phyloP scores from a whole-genome alignment of 2,329 filamentous ascomycete genomes.

The Alternaria alternata region DNA sequence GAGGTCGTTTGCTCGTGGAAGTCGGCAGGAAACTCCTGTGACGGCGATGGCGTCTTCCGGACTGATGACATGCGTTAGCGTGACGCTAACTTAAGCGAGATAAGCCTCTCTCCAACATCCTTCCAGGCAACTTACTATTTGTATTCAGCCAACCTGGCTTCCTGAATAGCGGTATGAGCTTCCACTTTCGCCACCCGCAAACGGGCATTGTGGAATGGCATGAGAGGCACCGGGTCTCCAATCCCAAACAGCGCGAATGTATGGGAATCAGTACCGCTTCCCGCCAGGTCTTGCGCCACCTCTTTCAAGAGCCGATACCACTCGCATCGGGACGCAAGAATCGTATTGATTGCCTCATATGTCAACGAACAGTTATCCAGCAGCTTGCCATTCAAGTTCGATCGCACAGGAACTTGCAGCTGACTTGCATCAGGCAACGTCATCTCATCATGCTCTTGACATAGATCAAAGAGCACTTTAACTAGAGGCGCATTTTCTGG shows the following conservation, averaged over 20 bases:
- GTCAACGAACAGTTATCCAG: conserved; percentile 9
- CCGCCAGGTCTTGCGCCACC: conserved; percentile 23
- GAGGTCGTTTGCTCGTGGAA: conserved; percentile 19
- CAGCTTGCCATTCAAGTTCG: conserved; percentile 21
- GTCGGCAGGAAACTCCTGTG: conserved; percentile 20
- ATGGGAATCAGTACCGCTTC: conserved; percentile 15
- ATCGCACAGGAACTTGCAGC: conserved; percentile 22
- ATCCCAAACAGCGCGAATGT: conserved; percentile 32
- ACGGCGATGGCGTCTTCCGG: conserved; percentile 18
- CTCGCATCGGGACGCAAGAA: conserved; percentile 31
- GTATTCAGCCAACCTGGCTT: conserved; percentile 12
- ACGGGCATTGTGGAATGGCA: conserved; percentile 22
- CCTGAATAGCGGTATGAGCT: conserved; percentile 10
- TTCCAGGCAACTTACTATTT: conserved; percentile 10
- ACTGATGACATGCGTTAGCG: conserved; percentile 8
- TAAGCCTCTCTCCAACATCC: background rate
- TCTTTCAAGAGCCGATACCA: conserved; percentile 29
- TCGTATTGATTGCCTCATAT: conserved; percentile 24
- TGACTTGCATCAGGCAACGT: conserved; percentile 18
- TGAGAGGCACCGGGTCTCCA: conserved; percentile 28
- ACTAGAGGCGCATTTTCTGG: conserved; percentile 30
- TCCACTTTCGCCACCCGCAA: conserved; percentile 22
- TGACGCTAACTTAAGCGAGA: background rate
- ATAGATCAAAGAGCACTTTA: conserved; percentile 19
- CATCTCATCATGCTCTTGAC: conserved; percentile 15